Evolutionary conservation across 495 filamentous ascomycete genomes (phyloP).

Genomic region (Xylaria longipes): DNA sequence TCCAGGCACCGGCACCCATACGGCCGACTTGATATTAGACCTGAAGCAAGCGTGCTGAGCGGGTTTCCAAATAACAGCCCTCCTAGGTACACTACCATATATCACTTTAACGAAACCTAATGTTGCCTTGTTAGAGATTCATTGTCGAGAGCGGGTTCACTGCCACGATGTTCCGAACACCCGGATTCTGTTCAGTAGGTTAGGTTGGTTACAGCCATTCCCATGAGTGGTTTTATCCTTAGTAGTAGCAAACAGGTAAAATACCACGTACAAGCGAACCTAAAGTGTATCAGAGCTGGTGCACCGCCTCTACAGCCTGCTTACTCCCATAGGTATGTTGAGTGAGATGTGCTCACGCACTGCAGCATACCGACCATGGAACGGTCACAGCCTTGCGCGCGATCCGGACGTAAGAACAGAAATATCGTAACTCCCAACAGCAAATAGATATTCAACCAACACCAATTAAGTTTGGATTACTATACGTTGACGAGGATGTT

Average conservation of each 20-base stretch:
- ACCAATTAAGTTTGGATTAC: not conserved
- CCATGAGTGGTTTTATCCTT: not conserved
- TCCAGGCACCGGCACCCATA: not conserved
- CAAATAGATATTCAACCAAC: not conserved
- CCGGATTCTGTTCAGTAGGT: too few species aligned
- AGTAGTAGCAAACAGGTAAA: not conserved
- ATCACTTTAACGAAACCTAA: not conserved
- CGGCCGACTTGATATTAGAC: not conserved
- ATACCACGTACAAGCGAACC: not conserved
- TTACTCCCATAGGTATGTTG: not conserved
- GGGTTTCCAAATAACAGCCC: not conserved
- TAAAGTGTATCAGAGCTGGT: not conserved
- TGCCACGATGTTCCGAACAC: not conserved
- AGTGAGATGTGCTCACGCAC: not conserved
- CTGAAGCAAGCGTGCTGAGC: not conserved
- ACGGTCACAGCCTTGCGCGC: not conserved
- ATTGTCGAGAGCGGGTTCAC: not conserved
- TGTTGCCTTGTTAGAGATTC: not conserved
- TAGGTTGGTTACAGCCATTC: too few species aligned
- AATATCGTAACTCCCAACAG: not conserved
- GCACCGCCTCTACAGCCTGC: conserved; percentile 5
- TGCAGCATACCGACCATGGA: not conserved
- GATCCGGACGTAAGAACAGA: not conserved
- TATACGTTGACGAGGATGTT: not conserved
- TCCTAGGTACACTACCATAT: not conserved